phyloP scores from a whole-genome alignment of 2,329 filamentous ascomycete genomes.

The Cephalotrichum gorgonifer region DNA sequence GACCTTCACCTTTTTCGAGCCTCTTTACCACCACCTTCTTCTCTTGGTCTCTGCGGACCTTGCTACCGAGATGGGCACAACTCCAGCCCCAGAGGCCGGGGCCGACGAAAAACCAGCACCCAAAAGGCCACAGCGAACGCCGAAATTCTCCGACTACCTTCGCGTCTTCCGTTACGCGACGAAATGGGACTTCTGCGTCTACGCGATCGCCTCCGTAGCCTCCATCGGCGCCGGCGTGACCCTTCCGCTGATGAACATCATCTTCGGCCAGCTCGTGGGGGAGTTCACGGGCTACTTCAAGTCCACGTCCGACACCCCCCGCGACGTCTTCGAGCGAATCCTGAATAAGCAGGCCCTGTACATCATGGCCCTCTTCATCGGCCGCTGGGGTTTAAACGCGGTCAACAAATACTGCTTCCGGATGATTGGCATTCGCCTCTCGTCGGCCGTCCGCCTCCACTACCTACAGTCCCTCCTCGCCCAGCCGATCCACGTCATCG shows the following conservation, averaged over 20 bases:
- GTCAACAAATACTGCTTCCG: slow-evolving; percentile 27
- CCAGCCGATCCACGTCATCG: slow-evolving; percentile 58
- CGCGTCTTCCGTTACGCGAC: slow-evolving; percentile 44
- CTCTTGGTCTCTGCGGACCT: too few species aligned
- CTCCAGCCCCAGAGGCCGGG: too few species aligned
- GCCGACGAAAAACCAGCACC: too few species aligned
- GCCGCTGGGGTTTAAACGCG: neutral
- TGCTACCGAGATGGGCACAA: too few species aligned
- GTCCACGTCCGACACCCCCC: slow-evolving; percentile 61
- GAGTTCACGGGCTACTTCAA: slow-evolving; percentile 20
- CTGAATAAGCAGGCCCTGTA: slow-evolving; percentile 46
- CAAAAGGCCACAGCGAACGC: too few species aligned
- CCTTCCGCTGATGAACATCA: neutral
- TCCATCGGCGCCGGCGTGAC: slow-evolving; percentile 38
- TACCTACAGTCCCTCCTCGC: slow-evolving; percentile 55
- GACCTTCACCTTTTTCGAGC: too few species aligned
- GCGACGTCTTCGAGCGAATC: slow-evolving; percentile 52
- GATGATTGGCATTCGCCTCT: slow-evolving; percentile 51
- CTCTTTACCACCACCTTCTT: too few species aligned
- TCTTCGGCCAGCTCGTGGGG: too few species aligned
- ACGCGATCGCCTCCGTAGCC: slow-evolving; percentile 33
- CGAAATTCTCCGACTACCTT: too few species aligned
- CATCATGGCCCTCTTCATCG: neutral
- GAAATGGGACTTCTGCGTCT: slow-evolving; percentile 38
- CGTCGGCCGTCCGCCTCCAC: slow-evolving; percentile 50